Base-by-base conservation (phyloP, 2,329 filamentous ascomycete species). In the Fusarium coicis region DNA sequence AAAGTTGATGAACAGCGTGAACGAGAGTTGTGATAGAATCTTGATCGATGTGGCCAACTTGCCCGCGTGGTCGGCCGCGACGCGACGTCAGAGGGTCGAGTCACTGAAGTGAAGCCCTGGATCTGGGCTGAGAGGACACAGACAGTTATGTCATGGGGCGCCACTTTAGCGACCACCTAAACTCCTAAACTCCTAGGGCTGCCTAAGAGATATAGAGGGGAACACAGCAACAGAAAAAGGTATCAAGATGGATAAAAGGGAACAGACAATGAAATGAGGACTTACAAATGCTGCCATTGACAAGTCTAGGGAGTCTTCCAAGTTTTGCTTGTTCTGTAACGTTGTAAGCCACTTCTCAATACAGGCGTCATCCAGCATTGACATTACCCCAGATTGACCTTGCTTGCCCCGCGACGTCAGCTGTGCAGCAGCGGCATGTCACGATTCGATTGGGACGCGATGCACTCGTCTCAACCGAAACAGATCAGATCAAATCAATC, bases 211-310 rank as follows among this genome's bases (percentile, higher is more conserved):
- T 18, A 18, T 18, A 37, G 36, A 36, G 36, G 36, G 36, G 53
- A 21, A 50, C 15, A 42, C 21, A 43, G 5, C 16, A 23, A 47
- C 36, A 34, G 18, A 34, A 26, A 19, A 4, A 36, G 21, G 12
- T 11, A 50, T 26, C n/a, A 14, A 30, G 42, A 15, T 12, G n/a
- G 42, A 26, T 19, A 30, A 21, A 40, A n/a, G 21, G 32, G 9
- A 56, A 34, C 7, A 9, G 10, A 60, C 34, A 49, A 30, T 46
- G 32, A 32, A 56, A 63, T 32, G 11, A 26, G 36, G 19, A 77
- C 80, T 82, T 72, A 81, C 80, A 76, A 81, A 76, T 62, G 80
- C 80, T 74, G 80, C 80, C 80, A 81, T 81, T 66, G 74, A 79
- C 52, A 66, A 77, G 26, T 47, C 40, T 44, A 32, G 28, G 28